These are phyloP conservation scores for Lindgomyces ingoldianus DNA, from an alignment of 495 filamentous ascomycete species.

Conservation along the genomic window DNA sequence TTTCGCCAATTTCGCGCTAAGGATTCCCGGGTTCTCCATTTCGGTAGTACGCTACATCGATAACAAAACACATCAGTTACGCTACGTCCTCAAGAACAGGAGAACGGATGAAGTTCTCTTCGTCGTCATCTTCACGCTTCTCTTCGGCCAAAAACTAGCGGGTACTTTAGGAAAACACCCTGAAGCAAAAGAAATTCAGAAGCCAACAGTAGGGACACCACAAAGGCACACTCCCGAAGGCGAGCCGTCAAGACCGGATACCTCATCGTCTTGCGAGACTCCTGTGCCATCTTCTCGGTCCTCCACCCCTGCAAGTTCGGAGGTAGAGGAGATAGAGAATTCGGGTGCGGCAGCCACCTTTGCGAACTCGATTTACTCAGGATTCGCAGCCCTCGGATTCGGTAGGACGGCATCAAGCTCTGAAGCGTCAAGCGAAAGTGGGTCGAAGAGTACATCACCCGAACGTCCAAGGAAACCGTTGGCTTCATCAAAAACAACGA, in stretches of 20 bases:
- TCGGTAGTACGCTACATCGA: conserved; percentile 44
- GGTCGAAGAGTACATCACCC: background rate
- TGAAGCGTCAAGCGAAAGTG: background rate
- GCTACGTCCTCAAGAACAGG: conserved; percentile 46
- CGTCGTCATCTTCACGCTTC: conserved; percentile 41
- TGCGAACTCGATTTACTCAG: conserved; percentile 25
- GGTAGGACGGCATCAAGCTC: conserved; percentile 5
- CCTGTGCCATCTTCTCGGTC: conserved; percentile 13
- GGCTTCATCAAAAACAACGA: background rate
- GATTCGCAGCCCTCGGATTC: conserved; percentile 23
- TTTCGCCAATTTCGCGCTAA: conserved; percentile 59
- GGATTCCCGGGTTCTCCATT: conserved; percentile 44
- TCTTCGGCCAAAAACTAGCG: conserved; percentile 42
- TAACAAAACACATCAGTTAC: conserved; percentile 44
- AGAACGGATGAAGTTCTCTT: conserved; percentile 42
- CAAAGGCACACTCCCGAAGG: background rate
- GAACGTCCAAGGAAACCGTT: background rate
- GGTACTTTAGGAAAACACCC: conserved; percentile 12
- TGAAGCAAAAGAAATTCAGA: background rate
- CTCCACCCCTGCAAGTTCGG: background rate
- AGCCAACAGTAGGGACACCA: background rate
- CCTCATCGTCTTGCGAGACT: conserved; percentile 11
- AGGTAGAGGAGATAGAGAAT: background rate
- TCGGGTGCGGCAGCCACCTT: background rate
- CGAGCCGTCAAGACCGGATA: background rate